Percentiles rank a stretch among this genome's conserved stretches.
Evolutionary conservation across 2,329 filamentous ascomycete species (phyloP).

Genomic region (Mycosphaerella sp.): DNA sequence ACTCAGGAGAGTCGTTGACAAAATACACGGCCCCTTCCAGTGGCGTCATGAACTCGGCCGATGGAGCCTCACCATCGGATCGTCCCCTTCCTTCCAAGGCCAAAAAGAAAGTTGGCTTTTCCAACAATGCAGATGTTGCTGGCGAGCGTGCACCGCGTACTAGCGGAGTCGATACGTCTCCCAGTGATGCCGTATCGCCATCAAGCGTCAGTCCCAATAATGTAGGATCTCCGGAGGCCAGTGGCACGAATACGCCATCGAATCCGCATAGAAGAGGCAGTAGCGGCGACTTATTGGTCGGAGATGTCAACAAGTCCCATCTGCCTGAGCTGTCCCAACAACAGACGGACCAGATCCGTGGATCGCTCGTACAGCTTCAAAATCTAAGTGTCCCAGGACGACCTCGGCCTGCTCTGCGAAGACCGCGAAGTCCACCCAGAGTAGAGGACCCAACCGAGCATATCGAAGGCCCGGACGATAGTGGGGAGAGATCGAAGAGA

Average conservation of each 20-base stretch:
- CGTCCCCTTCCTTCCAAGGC: conserved; percentile 13
- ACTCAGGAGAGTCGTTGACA: conserved; percentile 6
- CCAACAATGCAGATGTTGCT: conserved; percentile 14
- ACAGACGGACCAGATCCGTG: conserved; percentile 29
- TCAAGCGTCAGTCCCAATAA: conserved; percentile 12
- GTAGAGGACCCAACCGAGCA: conserved; percentile 15
- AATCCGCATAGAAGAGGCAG: conserved; percentile 13
- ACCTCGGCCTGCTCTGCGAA: conserved; percentile 30
- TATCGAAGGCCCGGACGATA: conserved; percentile 25
- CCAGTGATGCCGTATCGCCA: conserved; percentile 14
- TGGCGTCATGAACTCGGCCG: conserved; percentile 18
- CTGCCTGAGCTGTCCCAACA: conserved; percentile 30
- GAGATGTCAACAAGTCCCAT: conserved; percentile 23
- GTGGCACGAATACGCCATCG: conserved; percentile 21
- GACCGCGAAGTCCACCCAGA: conserved; percentile 13
- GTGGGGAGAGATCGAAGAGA: conserved; percentile 19
- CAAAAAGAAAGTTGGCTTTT: conserved; percentile 28
- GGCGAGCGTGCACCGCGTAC: conserved; percentile 15
- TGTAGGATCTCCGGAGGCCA: conserved; percentile 16
- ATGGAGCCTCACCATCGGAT: conserved; percentile 15
- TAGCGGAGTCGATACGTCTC: conserved; percentile 17
- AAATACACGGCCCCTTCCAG: conserved; percentile 13
- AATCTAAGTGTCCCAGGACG: conserved; percentile 24
- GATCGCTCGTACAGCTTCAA: conserved; percentile 18
- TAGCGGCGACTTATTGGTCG: conserved; percentile 19